Conservation (phyloP, 495 filamentous ascomycete species). For the Pyrenopolyporus hunteri region DNA sequence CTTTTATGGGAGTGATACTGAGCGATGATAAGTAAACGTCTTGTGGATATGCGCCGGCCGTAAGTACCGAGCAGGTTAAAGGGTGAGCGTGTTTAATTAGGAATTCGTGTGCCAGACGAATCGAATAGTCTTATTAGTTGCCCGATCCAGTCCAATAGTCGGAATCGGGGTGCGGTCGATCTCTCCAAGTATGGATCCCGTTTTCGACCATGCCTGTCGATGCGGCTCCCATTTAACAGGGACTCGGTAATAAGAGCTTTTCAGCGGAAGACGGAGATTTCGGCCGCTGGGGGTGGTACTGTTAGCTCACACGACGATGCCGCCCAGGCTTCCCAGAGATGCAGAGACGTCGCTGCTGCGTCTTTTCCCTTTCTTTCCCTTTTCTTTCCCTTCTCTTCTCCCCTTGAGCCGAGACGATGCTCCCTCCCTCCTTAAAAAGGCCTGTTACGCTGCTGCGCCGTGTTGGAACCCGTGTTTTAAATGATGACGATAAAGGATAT, state of each 20-base stretch:
- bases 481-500: conserved; percentile 19
- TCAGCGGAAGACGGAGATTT: background rate
- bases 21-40: background rate
- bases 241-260: conserved; percentile 7
- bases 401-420: background rate
- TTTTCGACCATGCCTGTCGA: conserved; percentile 36
- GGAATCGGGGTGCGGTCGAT: conserved; percentile 32
- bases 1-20: background rate
- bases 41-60: conserved; percentile 1
- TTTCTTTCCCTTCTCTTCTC: background rate
- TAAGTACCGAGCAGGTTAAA: conserved; percentile 14
- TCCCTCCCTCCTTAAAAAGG: conserved; percentile 2
- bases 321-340: too few relatives aligned
- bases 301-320: conserved; percentile 9
- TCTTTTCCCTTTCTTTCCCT: background rate
- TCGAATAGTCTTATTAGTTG: conserved; percentile 36
- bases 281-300: background rate
- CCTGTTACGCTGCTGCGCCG: conserved; percentile 19
- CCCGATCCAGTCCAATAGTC: conserved; percentile 36
- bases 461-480: conserved; percentile 4
- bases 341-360: background rate
- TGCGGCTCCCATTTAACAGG: conserved; percentile 38
- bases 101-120: conserved; percentile 34
- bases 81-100: conserved; percentile 30
- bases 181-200: conserved; percentile 37